Conservation (phyloP, 768 basidiomycete species). For the Clitopilus hobsonii region DNA sequence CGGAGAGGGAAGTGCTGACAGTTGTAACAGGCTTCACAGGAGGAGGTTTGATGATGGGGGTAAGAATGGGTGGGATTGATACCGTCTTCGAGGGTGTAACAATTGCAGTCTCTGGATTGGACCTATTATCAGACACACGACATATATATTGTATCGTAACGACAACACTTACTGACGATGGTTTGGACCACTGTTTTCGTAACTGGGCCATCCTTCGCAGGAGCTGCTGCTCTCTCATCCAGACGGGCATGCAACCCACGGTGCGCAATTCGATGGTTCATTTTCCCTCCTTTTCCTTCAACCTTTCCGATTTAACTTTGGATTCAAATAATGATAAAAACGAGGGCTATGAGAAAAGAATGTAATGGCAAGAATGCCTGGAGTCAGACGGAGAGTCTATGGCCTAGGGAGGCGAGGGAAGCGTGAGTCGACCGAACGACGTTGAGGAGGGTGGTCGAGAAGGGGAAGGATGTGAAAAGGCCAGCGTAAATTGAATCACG, state of each 20-base stretch:
- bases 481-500: not conserved
- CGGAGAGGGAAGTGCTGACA: not conserved
- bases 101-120: not conserved
- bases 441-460: not conserved
- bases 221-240: not conserved
- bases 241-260: not conserved
- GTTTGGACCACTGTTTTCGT: not conserved
- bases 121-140: no score
- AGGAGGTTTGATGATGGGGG: not conserved
- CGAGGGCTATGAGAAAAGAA: not conserved
- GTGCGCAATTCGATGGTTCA: slow-evolving; percentile 1
- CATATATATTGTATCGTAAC: no score
- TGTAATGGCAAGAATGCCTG: not conserved
- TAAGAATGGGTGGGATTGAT: not conserved
- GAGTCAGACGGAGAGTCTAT: not conserved
- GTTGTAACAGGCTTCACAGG: not conserved
- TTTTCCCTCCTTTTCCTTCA: not conserved
- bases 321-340: not conserved
- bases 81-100: not conserved
- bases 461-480: not conserved
- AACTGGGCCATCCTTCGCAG: not conserved
- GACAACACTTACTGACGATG: not conserved
- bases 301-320: not conserved
- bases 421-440: not conserved
- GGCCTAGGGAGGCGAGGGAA: not conserved